Conservation (phyloP, 2,329 filamentous ascomycete genomes). For the Aureobasidium namibiae region DNA sequence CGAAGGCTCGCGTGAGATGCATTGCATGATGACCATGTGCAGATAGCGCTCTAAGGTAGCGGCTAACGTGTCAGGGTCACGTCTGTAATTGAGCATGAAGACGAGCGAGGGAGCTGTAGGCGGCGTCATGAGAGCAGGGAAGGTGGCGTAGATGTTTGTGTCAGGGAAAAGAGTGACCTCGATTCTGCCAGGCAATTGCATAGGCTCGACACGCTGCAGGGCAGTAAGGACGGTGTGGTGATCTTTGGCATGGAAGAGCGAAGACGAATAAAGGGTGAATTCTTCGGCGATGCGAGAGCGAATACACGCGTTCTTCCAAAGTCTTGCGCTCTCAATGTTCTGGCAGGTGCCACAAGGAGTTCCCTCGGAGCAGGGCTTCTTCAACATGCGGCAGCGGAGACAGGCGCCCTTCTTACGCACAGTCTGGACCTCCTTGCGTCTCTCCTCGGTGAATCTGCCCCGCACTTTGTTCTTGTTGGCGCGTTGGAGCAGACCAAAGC, state of each 20-base stretch:
- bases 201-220: constrained; percentile 40
- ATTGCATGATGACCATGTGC: constrained; percentile 18
- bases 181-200: constrained; percentile 43
- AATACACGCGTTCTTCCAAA: constrained; percentile 55
- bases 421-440: constrained; percentile 51
- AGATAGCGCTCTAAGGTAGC: constrained; percentile 12
- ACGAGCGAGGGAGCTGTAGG: not conserved
- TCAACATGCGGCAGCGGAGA: constrained; percentile 56
- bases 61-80: constrained; percentile 5
- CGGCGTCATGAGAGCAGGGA: constrained; percentile 33
- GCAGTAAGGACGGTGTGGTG: constrained; percentile 43
- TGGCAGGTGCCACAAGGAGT: constrained; percentile 52
- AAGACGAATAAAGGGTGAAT: constrained; percentile 48
- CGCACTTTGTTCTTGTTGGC: constrained; percentile 40
- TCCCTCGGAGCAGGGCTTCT: constrained; percentile 55
- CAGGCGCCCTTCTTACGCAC: constrained; percentile 54
- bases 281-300: constrained; percentile 51
- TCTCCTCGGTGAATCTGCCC: constrained; percentile 47
- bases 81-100: constrained; percentile 8
- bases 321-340: constrained; percentile 50
- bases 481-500: constrained; percentile 21
- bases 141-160: constrained; percentile 22
- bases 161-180: constrained; percentile 46
- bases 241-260: constrained; percentile 44
- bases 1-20: constrained; percentile 42